Percentiles rank a stretch among this genome's conserved stretches.
Conservation (phyloP, 2,329 filamentous ascomycete species). For the Eutypa lata region DNA sequence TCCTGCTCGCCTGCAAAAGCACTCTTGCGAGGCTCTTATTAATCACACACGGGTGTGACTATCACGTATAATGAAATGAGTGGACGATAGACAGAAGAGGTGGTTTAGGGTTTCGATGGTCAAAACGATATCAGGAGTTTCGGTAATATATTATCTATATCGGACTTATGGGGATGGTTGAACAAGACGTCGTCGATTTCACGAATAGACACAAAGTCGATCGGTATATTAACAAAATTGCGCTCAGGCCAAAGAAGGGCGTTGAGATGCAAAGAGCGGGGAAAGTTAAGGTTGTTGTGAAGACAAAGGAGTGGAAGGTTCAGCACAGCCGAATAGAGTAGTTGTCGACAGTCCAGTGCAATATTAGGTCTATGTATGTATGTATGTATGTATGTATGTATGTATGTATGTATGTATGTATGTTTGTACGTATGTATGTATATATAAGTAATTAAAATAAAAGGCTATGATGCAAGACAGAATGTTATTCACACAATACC, state of each 20-base stretch:
- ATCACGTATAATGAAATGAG: background rate
- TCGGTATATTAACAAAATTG: background rate
- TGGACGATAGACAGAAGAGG: background rate
- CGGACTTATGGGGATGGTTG: background rate
- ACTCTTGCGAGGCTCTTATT: slow-evolving; percentile 15
- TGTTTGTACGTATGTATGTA: background rate
- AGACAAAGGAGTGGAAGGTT: slow-evolving; percentile 9
- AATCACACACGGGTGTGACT: background rate
- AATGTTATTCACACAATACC: background rate
- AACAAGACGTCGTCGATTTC: background rate
- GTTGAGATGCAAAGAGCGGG: slow-evolving; percentile 1
- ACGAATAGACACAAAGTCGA: background rate
- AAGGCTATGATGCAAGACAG: background rate
- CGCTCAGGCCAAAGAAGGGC: slow-evolving; percentile 1
- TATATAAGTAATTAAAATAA: background rate
- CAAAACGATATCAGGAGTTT: background rate
- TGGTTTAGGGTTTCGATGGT: background rate
- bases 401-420: background rate
- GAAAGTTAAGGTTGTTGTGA: slow-evolving; percentile 4
- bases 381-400: background rate
- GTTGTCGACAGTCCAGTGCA: background rate
- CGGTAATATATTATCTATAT: background rate
- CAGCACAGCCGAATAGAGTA: slow-evolving; percentile 10
- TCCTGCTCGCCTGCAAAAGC: slow-evolving; percentile 32
- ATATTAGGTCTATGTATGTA: no score